phyloP scores from a whole-genome alignment of 106 monocot species.

The Dioscorea dumetorum region DNA sequence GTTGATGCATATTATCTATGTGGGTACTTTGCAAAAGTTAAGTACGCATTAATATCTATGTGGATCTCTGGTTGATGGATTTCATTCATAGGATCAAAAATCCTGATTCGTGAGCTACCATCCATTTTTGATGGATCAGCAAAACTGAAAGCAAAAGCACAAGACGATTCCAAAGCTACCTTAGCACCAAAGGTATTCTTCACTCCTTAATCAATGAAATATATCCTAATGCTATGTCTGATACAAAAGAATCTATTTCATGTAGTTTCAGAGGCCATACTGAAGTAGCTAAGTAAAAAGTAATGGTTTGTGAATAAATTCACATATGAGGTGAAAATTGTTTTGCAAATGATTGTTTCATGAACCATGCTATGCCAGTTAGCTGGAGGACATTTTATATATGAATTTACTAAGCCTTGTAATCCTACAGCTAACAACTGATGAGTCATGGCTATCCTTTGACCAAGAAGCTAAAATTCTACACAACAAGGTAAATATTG shows the following conservation, averaged over 20 bases:
- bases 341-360: not conserved
- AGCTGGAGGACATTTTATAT: no score
- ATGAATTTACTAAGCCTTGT: not conserved
- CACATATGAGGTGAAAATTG: no score
- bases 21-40: not conserved
- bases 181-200: slow-evolving; percentile 72
- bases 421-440: slow-evolving; percentile 42
- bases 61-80: slow-evolving; percentile 1
- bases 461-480: slow-evolving; percentile 57
- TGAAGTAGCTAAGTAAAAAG: no score
- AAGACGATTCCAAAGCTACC: slow-evolving; percentile 86
- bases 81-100: slow-evolving; percentile 50
- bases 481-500: slow-evolving; percentile 72
- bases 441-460: slow-evolving; percentile 81
- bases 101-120: slow-evolving; percentile 78
- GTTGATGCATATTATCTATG: not conserved
- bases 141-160: slow-evolving; percentile 63
- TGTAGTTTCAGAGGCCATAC: no score
- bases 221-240: no score
- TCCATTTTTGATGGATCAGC: slow-evolving; percentile 89
- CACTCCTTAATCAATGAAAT: not conserved
- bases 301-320: no score
- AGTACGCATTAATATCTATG: not conserved
- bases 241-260: no score
- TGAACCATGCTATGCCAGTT: not conserved